Base-by-base conservation (phyloP, 352 stramenopile species). In the Globisporangium yorkense region DNA sequence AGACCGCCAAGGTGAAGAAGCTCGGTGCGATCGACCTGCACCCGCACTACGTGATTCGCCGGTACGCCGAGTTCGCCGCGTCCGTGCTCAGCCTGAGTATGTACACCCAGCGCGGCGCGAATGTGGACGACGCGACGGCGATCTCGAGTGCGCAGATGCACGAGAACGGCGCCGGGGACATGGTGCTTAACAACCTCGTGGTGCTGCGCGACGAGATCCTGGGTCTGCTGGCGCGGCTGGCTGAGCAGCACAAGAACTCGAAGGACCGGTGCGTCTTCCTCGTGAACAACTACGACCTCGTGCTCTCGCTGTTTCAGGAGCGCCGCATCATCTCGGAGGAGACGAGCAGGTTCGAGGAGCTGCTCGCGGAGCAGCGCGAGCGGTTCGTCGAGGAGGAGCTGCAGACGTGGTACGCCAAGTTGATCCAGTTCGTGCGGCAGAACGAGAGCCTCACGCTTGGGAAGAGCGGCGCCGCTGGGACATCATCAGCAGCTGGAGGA, bases 221-320 rank as follows among this genome's bases (percentile, higher is more conserved):
- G 3, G 62, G 59, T 15, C 84, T 89, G 41, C 64, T 97, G 27
- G 67, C 74, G 21, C 91, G 95, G 2, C 70, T 99, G 21, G 87
- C 94, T 0, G 87, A 98, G 47, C 80, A 97, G 62, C 94, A 99
- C 61, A 77, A 82, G 6, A 87, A 77, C 18, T 82, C 92, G 24
- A 98, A 98, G 65, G 97, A 98, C 56, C 89, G 87, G 39, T 92
- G 94, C 61, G 89, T 99, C 6, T 99, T 99, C 67, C 83, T 98
- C 46, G 97, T 99, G 63, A 99, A 99, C 74, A 99, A 99, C 67
- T 96, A 98, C 65, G 96, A 99, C 68, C 79, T 97, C 49, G 96
- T 98, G 37, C 77, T 98, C 8, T 95, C 81, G 29, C 91, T 98
- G 37, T 98, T 99, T 54, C 92, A 98, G 59, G 94, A 99, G 72